Conservation (phyloP, 1,284 basidiomycete genomes). For the Austroboletus novae-zelandiae region DNA sequence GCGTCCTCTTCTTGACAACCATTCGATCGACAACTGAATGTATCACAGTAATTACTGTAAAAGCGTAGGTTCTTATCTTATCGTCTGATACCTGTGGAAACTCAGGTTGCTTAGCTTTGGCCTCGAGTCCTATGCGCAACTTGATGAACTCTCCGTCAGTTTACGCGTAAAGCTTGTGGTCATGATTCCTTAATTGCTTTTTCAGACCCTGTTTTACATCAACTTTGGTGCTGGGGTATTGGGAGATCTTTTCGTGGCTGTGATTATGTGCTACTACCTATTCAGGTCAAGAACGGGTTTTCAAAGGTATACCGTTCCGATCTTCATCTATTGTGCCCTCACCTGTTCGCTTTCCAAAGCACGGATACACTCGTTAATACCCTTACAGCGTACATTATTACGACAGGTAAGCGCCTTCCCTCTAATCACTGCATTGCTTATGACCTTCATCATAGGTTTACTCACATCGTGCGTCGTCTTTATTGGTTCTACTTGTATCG, state of each 20-base stretch:
- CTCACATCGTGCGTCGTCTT: slow-evolving; percentile 13
- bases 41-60: slow-evolving; percentile 40
- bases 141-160: slow-evolving; percentile 38
- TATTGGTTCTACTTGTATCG: neutral
- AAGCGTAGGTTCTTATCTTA: slow-evolving; percentile 34
- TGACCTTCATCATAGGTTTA: slow-evolving; percentile 5
- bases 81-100: neutral
- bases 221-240: slow-evolving; percentile 41
- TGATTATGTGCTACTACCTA: slow-evolving; percentile 42
- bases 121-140: slow-evolving; percentile 30
- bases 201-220: slow-evolving; percentile 41
- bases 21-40: neutral
- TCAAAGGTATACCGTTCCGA: slow-evolving; percentile 28
- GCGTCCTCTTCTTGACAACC: slow-evolving; percentile 7
- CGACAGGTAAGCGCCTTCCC: slow-evolving; percentile 37
- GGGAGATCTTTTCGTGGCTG: slow-evolving; percentile 43
- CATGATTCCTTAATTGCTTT: slow-evolving; percentile 1
- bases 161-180: neutral
- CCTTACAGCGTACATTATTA: slow-evolving; percentile 44
- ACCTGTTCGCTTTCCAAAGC: slow-evolving; percentile 22
- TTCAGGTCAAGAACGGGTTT: slow-evolving; percentile 42
- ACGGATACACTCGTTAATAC: slow-evolving; percentile 44
- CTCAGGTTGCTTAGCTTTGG: slow-evolving; percentile 32
- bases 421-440: neutral
- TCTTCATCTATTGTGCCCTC: neutral